These are phyloP conservation scores for Rasamsonia emersonii DNA, from an alignment of 2,329 filamentous ascomycete species.

Conservation along the genomic window DNA sequence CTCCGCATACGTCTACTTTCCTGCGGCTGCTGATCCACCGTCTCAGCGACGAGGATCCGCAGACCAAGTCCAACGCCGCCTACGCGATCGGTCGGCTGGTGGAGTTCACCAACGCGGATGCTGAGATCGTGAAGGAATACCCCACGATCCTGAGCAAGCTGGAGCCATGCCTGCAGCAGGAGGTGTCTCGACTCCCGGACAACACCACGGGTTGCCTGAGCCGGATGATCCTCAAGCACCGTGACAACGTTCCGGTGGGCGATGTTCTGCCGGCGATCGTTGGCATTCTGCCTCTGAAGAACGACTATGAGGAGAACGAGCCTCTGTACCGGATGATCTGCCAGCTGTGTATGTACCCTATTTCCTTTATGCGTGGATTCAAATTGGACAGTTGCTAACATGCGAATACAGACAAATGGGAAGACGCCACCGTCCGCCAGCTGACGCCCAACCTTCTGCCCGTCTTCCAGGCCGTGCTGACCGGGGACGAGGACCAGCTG, in stretches of 20 bases:
- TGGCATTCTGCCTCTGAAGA: constrained; percentile 72
- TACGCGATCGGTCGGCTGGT: constrained; percentile 84
- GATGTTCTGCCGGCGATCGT: constrained; percentile 77
- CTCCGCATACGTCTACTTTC: constrained; percentile 67
- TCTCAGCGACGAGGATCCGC: constrained; percentile 77
- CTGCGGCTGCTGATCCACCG: constrained; percentile 78
- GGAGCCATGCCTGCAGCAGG: constrained; percentile 70
- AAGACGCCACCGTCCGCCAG: constrained; percentile 36
- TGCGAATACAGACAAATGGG: constrained; percentile 34
- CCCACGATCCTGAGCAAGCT: constrained; percentile 73
- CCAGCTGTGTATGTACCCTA: constrained; percentile 60
- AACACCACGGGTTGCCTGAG: constrained; percentile 87
- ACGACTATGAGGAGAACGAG: constrained; percentile 95
- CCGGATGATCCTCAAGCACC: constrained; percentile 84
- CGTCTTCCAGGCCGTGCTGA: constrained; percentile 40
- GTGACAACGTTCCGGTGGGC: constrained; percentile 68
- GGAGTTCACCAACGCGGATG: constrained; percentile 65
- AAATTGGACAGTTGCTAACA: not conserved
- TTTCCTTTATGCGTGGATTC: no score
- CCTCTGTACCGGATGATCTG: constrained; percentile 87
- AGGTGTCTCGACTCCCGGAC: constrained; percentile 75
- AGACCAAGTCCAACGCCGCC: constrained; percentile 91
- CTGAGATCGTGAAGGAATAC: constrained; percentile 66
- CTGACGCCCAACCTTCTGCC: constrained; percentile 40
- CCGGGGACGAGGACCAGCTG: constrained; percentile 37